Conservation (phyloP, 176 grass and related monocot species). For the Aegilops tauschii region DNA sequence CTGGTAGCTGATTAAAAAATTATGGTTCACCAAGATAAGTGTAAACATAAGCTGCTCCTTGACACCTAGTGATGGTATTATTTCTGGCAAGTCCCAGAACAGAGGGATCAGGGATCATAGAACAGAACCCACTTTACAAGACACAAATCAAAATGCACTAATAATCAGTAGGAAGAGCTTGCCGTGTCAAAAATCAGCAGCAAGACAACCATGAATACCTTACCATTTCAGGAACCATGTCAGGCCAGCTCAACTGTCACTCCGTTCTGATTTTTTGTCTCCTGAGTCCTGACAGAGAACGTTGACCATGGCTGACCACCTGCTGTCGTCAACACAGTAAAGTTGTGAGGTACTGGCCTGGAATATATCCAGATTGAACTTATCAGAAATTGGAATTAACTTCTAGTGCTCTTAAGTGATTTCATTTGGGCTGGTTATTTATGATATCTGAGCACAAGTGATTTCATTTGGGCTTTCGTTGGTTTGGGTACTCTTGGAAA, state of each 20-base stretch:
- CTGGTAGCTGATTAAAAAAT: background rate
- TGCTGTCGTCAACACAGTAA: conserved; percentile 21
- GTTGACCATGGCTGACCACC: conserved; percentile 36
- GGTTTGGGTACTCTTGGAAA: too few species aligned
- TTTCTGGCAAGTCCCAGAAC: background rate
- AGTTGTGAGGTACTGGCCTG: conserved; percentile 27
- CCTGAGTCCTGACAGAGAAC: conserved; percentile 38
- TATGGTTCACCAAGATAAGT: conserved; percentile 23
- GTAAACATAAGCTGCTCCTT: conserved; percentile 25
- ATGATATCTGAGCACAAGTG: background rate
- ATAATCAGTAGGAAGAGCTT: background rate
- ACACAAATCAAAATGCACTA: background rate
- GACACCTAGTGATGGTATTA: conserved; percentile 16
- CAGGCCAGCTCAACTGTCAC: conserved; percentile 41
- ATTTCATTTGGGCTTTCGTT: background rate
- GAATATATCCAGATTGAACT: background rate
- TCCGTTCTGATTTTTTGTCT: conserved; percentile 41
- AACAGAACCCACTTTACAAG: background rate
- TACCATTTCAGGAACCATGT: conserved; percentile 41
- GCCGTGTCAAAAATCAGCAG: background rate
- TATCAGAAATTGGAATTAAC: background rate
- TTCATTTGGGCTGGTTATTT: background rate
- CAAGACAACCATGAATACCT: background rate
- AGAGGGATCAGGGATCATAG: background rate
- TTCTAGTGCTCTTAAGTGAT: background rate